Percentiles rank a stretch among this genome's conserved stretches.
phyloP scores from a whole-genome alignment of 2,329 filamentous ascomycete genomes.

The Xylaria sp. region DNA sequence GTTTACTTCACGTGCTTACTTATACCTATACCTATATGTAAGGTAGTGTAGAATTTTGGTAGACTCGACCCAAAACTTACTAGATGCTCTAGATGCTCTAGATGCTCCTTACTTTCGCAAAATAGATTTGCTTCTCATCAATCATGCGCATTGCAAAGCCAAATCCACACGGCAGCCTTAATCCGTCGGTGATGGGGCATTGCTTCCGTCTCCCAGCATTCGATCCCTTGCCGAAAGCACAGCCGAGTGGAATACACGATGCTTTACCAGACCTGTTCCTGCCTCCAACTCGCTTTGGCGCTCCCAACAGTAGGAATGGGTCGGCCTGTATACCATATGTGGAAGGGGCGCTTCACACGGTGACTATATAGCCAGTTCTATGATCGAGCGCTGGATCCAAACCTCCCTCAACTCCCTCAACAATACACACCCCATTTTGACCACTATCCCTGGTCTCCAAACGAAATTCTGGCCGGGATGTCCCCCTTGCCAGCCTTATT shows the following conservation, averaged over 20 bases:
- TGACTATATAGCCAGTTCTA: too few species aligned
- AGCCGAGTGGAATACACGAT: slow-evolving; percentile 5
- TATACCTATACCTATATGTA: too few species aligned
- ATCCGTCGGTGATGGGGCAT: not conserved
- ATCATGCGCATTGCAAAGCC: not conserved
- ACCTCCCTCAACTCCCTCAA: not conserved
- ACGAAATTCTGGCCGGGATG: not conserved
- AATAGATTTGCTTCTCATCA: not conserved
- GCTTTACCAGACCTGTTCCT: not conserved
- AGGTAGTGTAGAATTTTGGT: not conserved
- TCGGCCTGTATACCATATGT: not conserved
- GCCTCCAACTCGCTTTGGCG: not conserved
- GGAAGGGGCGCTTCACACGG: not conserved
- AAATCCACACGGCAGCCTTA: not conserved
- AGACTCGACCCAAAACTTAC: slow-evolving; percentile 1
- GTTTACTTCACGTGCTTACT: slow-evolving; percentile 13
- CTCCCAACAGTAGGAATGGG: not conserved
- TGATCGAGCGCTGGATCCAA: not conserved
- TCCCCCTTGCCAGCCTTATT: slow-evolving; percentile 19
- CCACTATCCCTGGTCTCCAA: not conserved
- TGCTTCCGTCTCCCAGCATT: not conserved
- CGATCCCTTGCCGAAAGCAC: slow-evolving; percentile 2
- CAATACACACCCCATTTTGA: not conserved
- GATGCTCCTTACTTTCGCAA: not conserved
- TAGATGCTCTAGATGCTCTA: too few species aligned